Evolutionary conservation across 2,329 filamentous ascomycete species (phyloP), one percentile per base, ranked within the genome.

Genomic region (Neonectria ditissima): DNA sequence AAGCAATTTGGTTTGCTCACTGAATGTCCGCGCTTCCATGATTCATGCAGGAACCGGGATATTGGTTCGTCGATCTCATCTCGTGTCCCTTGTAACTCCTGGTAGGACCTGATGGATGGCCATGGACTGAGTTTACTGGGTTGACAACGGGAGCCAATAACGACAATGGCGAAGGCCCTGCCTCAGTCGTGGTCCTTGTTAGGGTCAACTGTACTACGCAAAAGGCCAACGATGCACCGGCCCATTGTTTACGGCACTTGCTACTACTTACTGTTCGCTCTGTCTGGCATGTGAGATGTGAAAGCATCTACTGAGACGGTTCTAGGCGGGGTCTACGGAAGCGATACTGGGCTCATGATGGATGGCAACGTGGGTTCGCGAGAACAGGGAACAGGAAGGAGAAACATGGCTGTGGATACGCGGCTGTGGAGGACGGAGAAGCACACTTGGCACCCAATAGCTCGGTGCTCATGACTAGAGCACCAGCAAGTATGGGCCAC

Each of bases 301-400:
- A 55, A 9, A 39, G 14, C 28, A 56, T 16, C 37, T 20, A 53
- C 11, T 18, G 20, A 37, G n/a, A 39, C 37, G 6, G 37, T 18
- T 14, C 37, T 18, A 39, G 32, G 32, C 32, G 32, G 32, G 32
- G 32, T 34, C 32, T 34, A 3, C 32, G 13, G 32, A 34, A 13
- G 32, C 32, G 37, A 39, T 6, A n/a, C 37, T 18, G 37, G 37
- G 37, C 32, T 34, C 24, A 26, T 26, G 24, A 14, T 55, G 53
- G 32, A 55, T 28, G 53, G 52, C n/a, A 34, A 47, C 41, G 53
- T 55, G 53, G 53, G 53, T 41, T 13, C 11, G 30, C 30, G 11
- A n/a, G n/a, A n/a, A n/a, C n/a, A 16, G 14, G n/a, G 37, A 39
- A 39, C 16, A 39, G n/a, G 37, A 41, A 41, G 20, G n/a, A 41